Conservation (phyloP, 2,329 filamentous ascomycete species). For the Cordyceps cateniannulata region DNA sequence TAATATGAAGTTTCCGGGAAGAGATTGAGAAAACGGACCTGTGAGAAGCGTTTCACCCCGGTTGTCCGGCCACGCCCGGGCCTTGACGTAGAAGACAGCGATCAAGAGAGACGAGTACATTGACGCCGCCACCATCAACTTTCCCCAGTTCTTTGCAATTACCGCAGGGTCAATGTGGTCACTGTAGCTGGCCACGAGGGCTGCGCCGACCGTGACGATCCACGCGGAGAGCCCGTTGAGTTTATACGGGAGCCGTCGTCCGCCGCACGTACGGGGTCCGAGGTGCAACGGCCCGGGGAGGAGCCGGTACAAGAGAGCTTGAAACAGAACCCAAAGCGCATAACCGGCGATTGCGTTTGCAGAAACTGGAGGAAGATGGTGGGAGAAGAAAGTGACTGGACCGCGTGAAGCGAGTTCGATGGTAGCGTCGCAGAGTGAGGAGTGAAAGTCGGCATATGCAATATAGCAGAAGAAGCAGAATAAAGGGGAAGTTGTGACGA, state of each 20-base stretch:
- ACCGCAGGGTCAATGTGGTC: neutral
- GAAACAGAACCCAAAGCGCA: neutral
- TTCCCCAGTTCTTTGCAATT: neutral
- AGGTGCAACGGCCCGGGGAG: neutral
- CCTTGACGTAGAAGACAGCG: neutral
- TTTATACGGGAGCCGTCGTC: neutral
- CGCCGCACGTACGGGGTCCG: neutral
- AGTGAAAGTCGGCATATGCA: neutral
- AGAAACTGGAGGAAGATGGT: neutral
- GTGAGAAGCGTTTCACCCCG: neutral
- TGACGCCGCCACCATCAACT: neutral
- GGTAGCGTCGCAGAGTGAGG: neutral
- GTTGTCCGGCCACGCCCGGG: neutral
- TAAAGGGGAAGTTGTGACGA: neutral
- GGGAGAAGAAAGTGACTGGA: neutral
- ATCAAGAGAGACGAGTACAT: neutral
- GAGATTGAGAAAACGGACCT: neutral
- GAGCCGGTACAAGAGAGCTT: neutral
- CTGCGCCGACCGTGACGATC: neutral
- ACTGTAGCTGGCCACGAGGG: neutral
- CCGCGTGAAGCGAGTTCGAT: neutral
- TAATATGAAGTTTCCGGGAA: too few relatives aligned
- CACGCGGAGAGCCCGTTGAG: neutral
- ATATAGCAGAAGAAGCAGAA: neutral
- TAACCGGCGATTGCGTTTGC: neutral